These are phyloP conservation scores for Teratosphaeriaceae sp. DNA, from an alignment of 2,329 filamentous ascomycete genomes.

Conservation along the genomic window DNA sequence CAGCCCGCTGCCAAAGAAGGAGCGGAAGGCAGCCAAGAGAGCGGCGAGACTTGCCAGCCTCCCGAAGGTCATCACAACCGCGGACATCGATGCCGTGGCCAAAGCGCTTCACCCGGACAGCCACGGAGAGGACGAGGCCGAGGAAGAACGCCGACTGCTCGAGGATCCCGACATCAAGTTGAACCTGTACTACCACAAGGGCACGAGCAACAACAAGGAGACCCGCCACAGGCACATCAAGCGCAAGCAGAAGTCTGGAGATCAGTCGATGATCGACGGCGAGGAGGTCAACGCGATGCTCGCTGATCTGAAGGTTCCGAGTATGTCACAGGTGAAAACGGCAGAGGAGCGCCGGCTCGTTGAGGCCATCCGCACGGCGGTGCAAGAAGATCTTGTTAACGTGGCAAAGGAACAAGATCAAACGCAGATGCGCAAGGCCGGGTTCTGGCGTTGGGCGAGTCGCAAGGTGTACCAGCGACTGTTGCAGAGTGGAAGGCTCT, in stretches of 20 bases:
- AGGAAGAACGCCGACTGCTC: constrained; percentile 11
- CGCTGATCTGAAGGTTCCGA: constrained; percentile 26
- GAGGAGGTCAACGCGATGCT: constrained; percentile 30
- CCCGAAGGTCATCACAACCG: constrained; percentile 25
- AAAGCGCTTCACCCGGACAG: constrained; percentile 19
- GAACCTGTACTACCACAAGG: constrained; percentile 24
- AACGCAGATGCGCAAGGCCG: constrained; percentile 38
- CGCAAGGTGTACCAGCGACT: constrained; percentile 24
- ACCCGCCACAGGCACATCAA: constrained; percentile 18
- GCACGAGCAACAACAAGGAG: constrained; percentile 21
- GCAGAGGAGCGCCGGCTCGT: constrained; percentile 24
- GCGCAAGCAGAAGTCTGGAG: constrained; percentile 23
- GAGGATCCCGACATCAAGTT: constrained; percentile 31
- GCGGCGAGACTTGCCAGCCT: constrained; percentile 21
- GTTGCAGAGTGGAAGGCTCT: constrained; percentile 17
- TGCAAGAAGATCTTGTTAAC: constrained; percentile 31
- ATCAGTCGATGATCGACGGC: constrained; percentile 22
- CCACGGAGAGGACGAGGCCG: constrained; percentile 8
- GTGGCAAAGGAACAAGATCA: constrained; percentile 38
- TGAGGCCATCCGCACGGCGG: constrained; percentile 21
- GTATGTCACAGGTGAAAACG: constrained; percentile 22
- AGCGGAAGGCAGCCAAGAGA: constrained; percentile 28
- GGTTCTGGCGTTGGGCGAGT: constrained; percentile 44
- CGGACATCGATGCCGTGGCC: constrained; percentile 23
- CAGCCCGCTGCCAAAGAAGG: constrained; percentile 16